Evolutionary conservation across 75 land plant genomes (phyloP).

Genomic region (Pinus tabuliformis): DNA sequence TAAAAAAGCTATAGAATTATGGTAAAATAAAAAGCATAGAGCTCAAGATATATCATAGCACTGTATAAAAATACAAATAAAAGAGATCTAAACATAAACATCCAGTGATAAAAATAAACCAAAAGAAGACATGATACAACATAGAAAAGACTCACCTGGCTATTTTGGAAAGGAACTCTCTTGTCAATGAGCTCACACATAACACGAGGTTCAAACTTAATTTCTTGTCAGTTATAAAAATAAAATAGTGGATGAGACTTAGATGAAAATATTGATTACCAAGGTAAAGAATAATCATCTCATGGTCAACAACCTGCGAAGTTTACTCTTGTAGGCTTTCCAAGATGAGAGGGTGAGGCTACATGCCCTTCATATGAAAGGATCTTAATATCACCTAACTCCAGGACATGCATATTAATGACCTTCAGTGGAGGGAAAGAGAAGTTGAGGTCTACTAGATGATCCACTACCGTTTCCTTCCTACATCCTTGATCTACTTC

Average conservation of each 20-base stretch:
- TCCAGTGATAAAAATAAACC: background rate
- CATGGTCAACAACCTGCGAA: too few relatives aligned
- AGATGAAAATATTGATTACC: background rate
- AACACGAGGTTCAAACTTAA: slow-evolving; percentile 52
- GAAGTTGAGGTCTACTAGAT: too few relatives aligned
- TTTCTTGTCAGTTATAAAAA: slow-evolving; percentile 24
- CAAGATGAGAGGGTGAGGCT: too few relatives aligned
- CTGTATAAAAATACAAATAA: background rate
- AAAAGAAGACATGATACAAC: background rate
- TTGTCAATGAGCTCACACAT: slow-evolving; percentile 55
- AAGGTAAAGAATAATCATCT: background rate
- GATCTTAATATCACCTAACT: too few relatives aligned
- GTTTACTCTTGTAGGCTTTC: too few relatives aligned
- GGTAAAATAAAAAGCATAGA: background rate
- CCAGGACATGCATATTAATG: too few relatives aligned
- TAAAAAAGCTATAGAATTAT: background rate
- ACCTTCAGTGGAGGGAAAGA: too few relatives aligned
- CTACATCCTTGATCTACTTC: too few relatives aligned
- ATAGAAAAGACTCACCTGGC: slow-evolving; percentile 24
- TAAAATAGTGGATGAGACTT: background rate
- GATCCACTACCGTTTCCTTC: too few relatives aligned
- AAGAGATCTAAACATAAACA: background rate
- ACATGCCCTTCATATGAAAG: too few relatives aligned
- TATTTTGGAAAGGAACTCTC: slow-evolving; percentile 36
- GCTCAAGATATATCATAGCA: too few relatives aligned